These are phyloP conservation scores for Fonsecaea pedrosoi DNA, from an alignment of 2,329 filamentous ascomycete species.

Conservation along the genomic window DNA sequence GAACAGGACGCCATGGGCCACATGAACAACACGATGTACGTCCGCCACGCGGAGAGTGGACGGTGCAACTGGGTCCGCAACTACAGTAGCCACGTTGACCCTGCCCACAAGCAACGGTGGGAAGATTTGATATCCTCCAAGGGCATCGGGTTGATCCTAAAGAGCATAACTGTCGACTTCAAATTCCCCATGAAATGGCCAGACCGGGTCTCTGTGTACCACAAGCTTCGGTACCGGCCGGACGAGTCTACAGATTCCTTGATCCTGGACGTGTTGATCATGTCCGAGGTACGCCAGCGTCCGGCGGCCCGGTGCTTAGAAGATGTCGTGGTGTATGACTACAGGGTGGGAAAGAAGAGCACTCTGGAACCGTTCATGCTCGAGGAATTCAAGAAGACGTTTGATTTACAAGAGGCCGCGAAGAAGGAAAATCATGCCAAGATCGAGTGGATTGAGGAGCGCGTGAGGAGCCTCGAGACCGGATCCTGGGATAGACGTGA, in stretches of 20 bases:
- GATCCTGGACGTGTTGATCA: slow-evolving; percentile 66
- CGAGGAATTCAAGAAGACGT: slow-evolving; percentile 65
- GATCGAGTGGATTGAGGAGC: slow-evolving; percentile 63
- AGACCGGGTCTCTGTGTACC: slow-evolving; percentile 81
- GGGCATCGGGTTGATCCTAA: slow-evolving; percentile 75
- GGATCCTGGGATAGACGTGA: slow-evolving; percentile 75
- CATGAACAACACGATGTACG: slow-evolving; percentile 86
- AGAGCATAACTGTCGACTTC: slow-evolving; percentile 80
- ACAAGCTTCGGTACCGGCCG: slow-evolving; percentile 70
- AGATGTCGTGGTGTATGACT: slow-evolving; percentile 81
- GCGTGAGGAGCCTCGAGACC: slow-evolving; percentile 69
- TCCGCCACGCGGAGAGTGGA: slow-evolving; percentile 80
- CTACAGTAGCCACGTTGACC: slow-evolving; percentile 69
- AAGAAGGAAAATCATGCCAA: slow-evolving; percentile 59
- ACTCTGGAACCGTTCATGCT: slow-evolving; percentile 67
- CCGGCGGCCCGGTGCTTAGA: slow-evolving; percentile 77
- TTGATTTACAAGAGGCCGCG: slow-evolving; percentile 66
- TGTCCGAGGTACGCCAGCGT: slow-evolving; percentile 77
- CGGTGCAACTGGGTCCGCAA: slow-evolving; percentile 79
- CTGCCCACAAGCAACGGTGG: slow-evolving; percentile 69
- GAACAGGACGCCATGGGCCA: slow-evolving; percentile 70
- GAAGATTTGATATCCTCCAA: slow-evolving; percentile 69
- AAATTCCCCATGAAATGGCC: slow-evolving; percentile 90
- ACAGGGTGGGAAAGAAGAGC: slow-evolving; percentile 63
- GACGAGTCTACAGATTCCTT: slow-evolving; percentile 59